These are phyloP conservation scores for Lipomyces spencermartinsiae DNA, from an alignment of 805 yeast genomes.

Conservation along the genomic window DNA sequence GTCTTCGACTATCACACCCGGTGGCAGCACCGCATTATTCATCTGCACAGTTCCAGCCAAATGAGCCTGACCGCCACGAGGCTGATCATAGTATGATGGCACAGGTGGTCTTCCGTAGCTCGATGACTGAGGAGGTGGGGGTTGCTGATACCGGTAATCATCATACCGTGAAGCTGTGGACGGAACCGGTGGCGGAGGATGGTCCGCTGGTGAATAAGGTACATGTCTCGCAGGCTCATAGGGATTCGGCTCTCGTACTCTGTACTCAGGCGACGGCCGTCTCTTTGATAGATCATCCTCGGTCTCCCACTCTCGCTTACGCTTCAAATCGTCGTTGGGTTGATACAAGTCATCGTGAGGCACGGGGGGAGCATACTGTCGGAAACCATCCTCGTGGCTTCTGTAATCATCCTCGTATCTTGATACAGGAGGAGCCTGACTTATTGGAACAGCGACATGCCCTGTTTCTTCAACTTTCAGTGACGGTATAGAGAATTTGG, in stretches of 20 bases:
- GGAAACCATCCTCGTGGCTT: constrained; percentile 2
- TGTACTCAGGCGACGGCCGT: constrained; percentile 1
- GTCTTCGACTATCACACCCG: constrained; percentile 17
- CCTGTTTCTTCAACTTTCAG: background rate
- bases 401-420: constrained; percentile 6
- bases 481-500: constrained; percentile 23
- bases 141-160: constrained; percentile 1
- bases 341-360: constrained; percentile 10
- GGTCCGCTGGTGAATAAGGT: constrained; percentile 1
- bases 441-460: constrained; percentile 8
- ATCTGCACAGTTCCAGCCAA: constrained; percentile 8
- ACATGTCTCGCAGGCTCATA: constrained; percentile 4
- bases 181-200: background rate
- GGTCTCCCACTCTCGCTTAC: constrained; percentile 12
- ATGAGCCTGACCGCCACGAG: background rate
- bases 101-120: constrained; percentile 7
- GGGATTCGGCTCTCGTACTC: background rate
- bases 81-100: background rate
- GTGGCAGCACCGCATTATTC: constrained; percentile 19
- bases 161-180: background rate
- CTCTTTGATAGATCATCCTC: constrained; percentile 1
- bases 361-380: constrained; percentile 5
- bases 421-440: background rate
- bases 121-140: background rate
- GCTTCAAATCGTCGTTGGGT: constrained; percentile 20